Base-by-base conservation (phyloP, 106 monocot genomes). In the Acorus calamus region DNA sequence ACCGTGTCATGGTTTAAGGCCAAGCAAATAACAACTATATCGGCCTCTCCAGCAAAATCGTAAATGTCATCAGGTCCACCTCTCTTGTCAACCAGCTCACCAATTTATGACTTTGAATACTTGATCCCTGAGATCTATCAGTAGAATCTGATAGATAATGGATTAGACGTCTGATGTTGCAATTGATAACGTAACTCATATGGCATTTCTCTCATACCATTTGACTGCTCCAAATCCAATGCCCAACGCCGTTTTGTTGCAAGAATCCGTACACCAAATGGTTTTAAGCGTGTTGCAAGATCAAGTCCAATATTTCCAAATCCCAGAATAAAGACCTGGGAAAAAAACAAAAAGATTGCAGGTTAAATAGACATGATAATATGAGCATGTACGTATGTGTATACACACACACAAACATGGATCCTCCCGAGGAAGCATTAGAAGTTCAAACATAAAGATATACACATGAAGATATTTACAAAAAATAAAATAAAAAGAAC, bases 231-330 rank as follows among this genome's bases (percentile, higher is more conserved):
- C 0, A 47, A 72, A 42, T 64, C 67, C 28, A 61, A 56, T 43
- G 69, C 47, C 94, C 94, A 96, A 68, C 52, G 84, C 69, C 96
- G 66, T 75, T 88, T 96, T 46, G 85, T 96, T 58, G 87, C 91
- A 76, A 96, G 77, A 11, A 96, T 81, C 58, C 83, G 87, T 11
- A 87, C 96, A 55, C 91, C 90, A 79, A 96, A 96, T 44, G 87
- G 80, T 52, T 70, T 72, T 64, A 91, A 66, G 50, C 91, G 80
- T 64, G 79, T 91, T 48, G 91, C 91, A 60, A 96, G 83, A 59
- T 87, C 90, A 68, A 65, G 49, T 11, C 90, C 94, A 67, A 96
- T 96, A 62, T 79, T 80, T 50, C 94, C 94, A 69, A 76, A 87
- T 52, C 94, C 94, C 52, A 96, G 56, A 69, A 96, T 96, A 66